A percentile compares a stretch with the other conserved stretches of the same genome.
Evolutionary conservation across 441 rosid genomes (phyloP).

Genomic region (Euphorbia celastroides): DNA sequence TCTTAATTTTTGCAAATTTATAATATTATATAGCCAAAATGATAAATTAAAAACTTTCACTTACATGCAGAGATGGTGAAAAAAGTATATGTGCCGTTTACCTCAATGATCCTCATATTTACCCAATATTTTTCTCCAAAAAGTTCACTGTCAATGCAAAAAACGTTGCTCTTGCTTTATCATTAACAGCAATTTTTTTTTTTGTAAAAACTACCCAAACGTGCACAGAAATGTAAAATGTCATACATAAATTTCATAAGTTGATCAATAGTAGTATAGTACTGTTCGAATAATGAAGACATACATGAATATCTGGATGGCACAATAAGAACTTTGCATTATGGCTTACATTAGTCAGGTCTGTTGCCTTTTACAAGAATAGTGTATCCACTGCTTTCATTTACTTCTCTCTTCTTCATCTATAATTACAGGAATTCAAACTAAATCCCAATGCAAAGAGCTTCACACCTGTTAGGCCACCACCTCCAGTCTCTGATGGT

Average conservation of each 20-base stretch:
- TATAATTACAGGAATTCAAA: slow-evolving; percentile 72
- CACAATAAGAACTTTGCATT: neutral
- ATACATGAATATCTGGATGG: neutral
- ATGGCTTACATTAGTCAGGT: neutral
- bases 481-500: slow-evolving; percentile 57
- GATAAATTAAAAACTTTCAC: no score
- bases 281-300: neutral
- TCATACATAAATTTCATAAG: neutral
- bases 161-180: no score
- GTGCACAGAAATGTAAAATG: neutral
- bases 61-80: no score
- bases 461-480: slow-evolving; percentile 60
- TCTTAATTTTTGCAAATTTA: no score
- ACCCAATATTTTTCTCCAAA: neutral
- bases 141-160: neutral
- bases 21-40: no score
- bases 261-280: no score
- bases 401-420: slow-evolving; percentile 3
- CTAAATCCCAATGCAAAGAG: slow-evolving; percentile 94
- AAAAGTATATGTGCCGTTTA: no score
- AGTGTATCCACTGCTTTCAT: neutral
- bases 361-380: slow-evolving; percentile 4
- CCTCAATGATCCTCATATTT: no score
- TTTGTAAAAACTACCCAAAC: neutral
- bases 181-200: no score